Evolutionary conservation across 352 stramenopile species (phyloP).

Genomic region (Aphanomyces astaci): DNA sequence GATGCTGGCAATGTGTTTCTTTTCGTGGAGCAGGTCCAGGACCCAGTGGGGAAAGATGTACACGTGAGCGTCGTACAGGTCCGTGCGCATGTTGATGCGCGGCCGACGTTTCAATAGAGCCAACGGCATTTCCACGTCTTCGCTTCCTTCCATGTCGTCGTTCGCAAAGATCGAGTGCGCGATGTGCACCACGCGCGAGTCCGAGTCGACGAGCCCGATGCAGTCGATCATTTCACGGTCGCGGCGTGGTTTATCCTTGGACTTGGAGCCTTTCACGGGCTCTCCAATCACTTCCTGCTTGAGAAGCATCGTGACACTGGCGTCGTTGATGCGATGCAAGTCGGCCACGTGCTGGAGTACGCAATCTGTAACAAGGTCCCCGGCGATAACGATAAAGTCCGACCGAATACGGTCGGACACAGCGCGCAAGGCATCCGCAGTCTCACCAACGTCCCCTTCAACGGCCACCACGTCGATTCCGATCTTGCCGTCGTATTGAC

Average conservation of each 20-base stretch:
- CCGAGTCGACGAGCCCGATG: slow-evolving; percentile 56
- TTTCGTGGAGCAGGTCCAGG: slow-evolving; percentile 63
- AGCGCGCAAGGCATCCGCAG: slow-evolving; percentile 56
- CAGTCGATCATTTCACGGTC: slow-evolving; percentile 81
- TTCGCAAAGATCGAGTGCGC: slow-evolving; percentile 73
- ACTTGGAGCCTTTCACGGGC: slow-evolving; percentile 36
- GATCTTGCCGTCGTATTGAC: slow-evolving; percentile 75
- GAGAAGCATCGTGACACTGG: slow-evolving; percentile 75
- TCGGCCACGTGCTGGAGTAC: slow-evolving; percentile 75
- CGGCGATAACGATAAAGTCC: slow-evolving; percentile 75
- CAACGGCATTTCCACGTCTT: slow-evolving; percentile 73
- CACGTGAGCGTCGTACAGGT: slow-evolving; percentile 75
- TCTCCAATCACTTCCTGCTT: slow-evolving; percentile 35
- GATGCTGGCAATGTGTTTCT: slow-evolving; percentile 80
- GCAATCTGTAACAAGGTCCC: slow-evolving; percentile 69
- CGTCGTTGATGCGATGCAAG: slow-evolving; percentile 75
- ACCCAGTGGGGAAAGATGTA: slow-evolving; percentile 85
- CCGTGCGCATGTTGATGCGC: slow-evolving; percentile 66
- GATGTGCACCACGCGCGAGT: slow-evolving; percentile 61
- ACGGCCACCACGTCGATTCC: slow-evolving; percentile 68
- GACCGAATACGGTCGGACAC: slow-evolving; percentile 70
- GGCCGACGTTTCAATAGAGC: slow-evolving; percentile 60
- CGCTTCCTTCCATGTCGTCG: slow-evolving; percentile 24
- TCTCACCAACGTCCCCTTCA: slow-evolving; percentile 53
- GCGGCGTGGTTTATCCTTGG: slow-evolving; percentile 49